A percentile compares a stretch with the other conserved stretches of the same genome.
These are phyloP conservation scores for Talaromyces nanjingensis DNA, from an alignment of 495 filamentous ascomycete species.

Conservation along the genomic window DNA sequence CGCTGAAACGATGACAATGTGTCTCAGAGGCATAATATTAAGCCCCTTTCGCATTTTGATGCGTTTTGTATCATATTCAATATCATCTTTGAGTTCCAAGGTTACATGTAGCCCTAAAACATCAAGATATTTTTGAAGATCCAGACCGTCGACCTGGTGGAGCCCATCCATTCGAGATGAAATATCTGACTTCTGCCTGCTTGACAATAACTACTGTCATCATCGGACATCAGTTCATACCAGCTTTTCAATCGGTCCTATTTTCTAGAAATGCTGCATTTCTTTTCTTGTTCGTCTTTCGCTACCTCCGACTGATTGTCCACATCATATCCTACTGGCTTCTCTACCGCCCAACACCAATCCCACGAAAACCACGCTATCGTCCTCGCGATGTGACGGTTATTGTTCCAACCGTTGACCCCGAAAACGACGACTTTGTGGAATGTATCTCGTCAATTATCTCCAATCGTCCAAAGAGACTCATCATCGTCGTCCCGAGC, in stretches of 20 bases:
- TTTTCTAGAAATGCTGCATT: neutral
- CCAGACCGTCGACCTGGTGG: neutral
- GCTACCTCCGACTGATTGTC: slow-evolving; percentile 41
- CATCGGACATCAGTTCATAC: too few relatives aligned
- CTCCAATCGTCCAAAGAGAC: slow-evolving; percentile 20
- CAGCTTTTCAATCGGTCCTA: neutral
- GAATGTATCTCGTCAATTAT: slow-evolving; percentile 25
- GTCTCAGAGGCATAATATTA: neutral
- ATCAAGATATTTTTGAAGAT: neutral
- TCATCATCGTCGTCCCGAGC: slow-evolving; percentile 32
- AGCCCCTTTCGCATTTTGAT: neutral
- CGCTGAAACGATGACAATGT: neutral
- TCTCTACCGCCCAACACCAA: slow-evolving; percentile 29
- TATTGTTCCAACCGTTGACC: slow-evolving; percentile 46
- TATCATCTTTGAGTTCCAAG: neutral
- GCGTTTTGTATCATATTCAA: neutral
- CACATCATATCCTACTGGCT: slow-evolving; percentile 38
- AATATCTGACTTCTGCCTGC: neutral
- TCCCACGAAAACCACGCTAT: slow-evolving; percentile 27
- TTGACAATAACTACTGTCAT: neutral
- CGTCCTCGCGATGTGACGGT: slow-evolving; percentile 43
- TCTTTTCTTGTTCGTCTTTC: slow-evolving; percentile 16
- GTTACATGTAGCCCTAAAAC: neutral
- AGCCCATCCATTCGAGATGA: neutral
- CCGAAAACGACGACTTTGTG: slow-evolving; percentile 21